phyloP scores from a whole-genome alignment of 306 rosid genomes.

The Glycine soja region DNA sequence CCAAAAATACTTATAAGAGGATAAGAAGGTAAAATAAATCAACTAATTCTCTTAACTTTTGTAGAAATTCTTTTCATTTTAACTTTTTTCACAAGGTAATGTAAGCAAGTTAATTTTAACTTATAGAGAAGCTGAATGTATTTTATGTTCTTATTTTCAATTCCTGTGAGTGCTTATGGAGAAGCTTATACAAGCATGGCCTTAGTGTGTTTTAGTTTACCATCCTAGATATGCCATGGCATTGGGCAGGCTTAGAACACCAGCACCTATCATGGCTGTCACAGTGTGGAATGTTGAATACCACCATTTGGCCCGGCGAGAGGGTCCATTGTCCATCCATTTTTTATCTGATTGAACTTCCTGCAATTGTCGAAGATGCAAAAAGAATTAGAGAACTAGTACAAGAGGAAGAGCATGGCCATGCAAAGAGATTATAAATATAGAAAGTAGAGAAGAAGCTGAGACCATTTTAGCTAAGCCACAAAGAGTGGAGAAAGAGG shows the following conservation, averaged over 20 bases:
- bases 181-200: not conserved
- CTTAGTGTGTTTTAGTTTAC: slow-evolving; percentile 45
- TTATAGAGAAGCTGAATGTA: not conserved
- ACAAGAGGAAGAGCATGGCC: not conserved
- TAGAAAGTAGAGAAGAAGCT: slow-evolving; percentile 57
- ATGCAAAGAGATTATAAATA: not conserved
- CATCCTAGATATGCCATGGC: slow-evolving; percentile 98
- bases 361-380: slow-evolving; percentile 44
- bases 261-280: slow-evolving; percentile 96
- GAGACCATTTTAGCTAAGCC: slow-evolving; percentile 57
- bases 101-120: not conserved
- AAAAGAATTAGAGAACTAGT: slow-evolving; percentile 10
- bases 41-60: too few species aligned
- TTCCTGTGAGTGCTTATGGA: not conserved
- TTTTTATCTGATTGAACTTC: slow-evolving; percentile 55
- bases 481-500: slow-evolving; percentile 38
- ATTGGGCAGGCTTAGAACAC: slow-evolving; percentile 89
- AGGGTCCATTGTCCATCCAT: slow-evolving; percentile 63
- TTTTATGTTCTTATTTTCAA: not conserved
- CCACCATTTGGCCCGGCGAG: slow-evolving; percentile 91
- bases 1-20: not conserved
- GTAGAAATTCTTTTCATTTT: too few species aligned
- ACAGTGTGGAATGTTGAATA: slow-evolving; percentile 92
- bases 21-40: too few species aligned
- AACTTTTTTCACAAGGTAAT: too few species aligned